phyloP scores from a whole-genome alignment of 2,329 filamentous ascomycete species.

The Dactylellina drechsleri region DNA sequence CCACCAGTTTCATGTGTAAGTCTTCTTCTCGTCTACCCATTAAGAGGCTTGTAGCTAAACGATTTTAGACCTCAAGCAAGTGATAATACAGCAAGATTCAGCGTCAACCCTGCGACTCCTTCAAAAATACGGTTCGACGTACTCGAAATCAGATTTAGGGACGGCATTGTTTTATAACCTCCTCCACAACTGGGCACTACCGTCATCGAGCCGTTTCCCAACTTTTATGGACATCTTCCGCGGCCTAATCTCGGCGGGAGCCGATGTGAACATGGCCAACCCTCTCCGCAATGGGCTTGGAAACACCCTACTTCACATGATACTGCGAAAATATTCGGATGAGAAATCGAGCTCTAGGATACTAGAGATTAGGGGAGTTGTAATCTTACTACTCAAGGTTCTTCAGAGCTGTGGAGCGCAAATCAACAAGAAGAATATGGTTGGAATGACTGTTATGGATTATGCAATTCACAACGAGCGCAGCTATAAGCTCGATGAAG shows the following conservation, averaged over 20 bases:
- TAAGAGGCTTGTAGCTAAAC: background rate
- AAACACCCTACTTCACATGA: conserved; percentile 34
- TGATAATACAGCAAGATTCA: conserved; percentile 41
- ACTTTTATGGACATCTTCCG: conserved; percentile 49
- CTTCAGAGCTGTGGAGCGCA: conserved; percentile 41
- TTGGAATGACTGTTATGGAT: conserved; percentile 50
- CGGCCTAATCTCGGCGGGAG: conserved; percentile 40
- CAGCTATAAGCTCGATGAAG: conserved; percentile 32
- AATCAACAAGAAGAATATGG: conserved; percentile 40
- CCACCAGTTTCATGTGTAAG: conserved; percentile 39
- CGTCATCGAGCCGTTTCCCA: conserved; percentile 19
- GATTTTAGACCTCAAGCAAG: conserved; percentile 38
- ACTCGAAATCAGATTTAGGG: conserved; percentile 43
- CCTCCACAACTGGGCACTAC: conserved; percentile 31
- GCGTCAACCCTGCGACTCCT: conserved; percentile 26
- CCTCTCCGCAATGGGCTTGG: conserved; percentile 32
- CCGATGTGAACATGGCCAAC: conserved; percentile 46
- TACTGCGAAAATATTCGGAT: conserved; percentile 44
- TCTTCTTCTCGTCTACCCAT: background rate
- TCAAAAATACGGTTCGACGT: conserved; percentile 32
- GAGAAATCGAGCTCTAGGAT: conserved; percentile 6
- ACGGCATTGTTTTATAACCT: conserved; percentile 40
- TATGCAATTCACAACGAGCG: conserved; percentile 43
- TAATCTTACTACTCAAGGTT: conserved; percentile 28
- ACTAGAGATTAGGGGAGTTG: conserved; percentile 20